Evolutionary conservation across 2,329 filamentous ascomycete genomes (phyloP).

Genomic region (Verticillium dahliae): DNA sequence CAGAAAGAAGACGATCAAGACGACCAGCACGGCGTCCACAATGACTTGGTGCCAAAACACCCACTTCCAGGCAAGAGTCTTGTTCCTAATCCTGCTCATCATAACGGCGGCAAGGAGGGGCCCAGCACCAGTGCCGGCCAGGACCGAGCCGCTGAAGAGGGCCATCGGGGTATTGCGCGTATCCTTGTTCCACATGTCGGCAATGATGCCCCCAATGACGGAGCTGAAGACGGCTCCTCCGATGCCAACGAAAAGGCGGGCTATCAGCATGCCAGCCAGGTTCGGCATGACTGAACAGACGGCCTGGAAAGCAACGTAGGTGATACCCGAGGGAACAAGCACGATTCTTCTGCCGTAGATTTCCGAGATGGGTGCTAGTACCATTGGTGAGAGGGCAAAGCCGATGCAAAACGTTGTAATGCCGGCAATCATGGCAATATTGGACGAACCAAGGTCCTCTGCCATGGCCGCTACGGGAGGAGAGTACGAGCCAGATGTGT

Average conservation of each 20-base stretch:
- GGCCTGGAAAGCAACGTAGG: constrained; percentile 67
- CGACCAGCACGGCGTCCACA: constrained; percentile 54
- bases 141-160: constrained; percentile 70
- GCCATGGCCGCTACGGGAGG: constrained; percentile 62
- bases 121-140: constrained; percentile 74
- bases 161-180: constrained; percentile 87
- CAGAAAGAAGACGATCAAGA: constrained; percentile 63
- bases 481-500: constrained; percentile 74
- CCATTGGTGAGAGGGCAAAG: constrained; percentile 80
- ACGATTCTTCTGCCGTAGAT: constrained; percentile 82
- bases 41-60: constrained; percentile 84
- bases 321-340: constrained; percentile 64
- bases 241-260: constrained; percentile 71
- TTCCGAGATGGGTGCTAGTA: constrained; percentile 80
- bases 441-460: constrained; percentile 56
- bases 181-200: constrained; percentile 73
- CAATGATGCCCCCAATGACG: constrained; percentile 87
- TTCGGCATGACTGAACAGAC: constrained; percentile 65
- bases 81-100: constrained; percentile 47
- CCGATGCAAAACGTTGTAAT: constrained; percentile 79
- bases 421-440: constrained; percentile 62
- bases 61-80: constrained; percentile 65
- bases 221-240: constrained; percentile 75
- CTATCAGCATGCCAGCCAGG: constrained; percentile 67
- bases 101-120: constrained; percentile 68